Conservation (phyloP, 331 rosid species). For the Erythrophleum ivorense region DNA sequence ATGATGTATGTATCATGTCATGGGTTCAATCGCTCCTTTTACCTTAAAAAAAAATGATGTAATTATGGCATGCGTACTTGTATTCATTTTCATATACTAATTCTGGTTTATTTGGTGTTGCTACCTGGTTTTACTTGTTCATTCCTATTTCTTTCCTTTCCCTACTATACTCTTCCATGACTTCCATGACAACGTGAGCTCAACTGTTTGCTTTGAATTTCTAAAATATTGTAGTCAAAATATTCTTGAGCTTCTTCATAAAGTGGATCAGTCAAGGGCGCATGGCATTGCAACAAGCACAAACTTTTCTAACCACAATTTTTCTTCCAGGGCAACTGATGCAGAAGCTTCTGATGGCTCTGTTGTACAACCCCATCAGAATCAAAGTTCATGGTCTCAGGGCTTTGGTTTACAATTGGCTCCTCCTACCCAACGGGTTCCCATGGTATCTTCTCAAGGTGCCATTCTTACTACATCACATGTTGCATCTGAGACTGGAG, state of each 20-base stretch:
- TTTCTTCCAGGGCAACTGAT: slow-evolving; percentile 77
- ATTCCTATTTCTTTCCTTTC: slow-evolving; percentile 24
- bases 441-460: slow-evolving; percentile 64
- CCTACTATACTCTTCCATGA: slow-evolving; percentile 25
- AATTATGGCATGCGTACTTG: not conserved
- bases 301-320: slow-evolving; percentile 76
- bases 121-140: slow-evolving; percentile 28
- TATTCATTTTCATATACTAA: slow-evolving; percentile 19
- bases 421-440: slow-evolving; percentile 86
- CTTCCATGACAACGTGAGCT: slow-evolving; percentile 36
- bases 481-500: slow-evolving; percentile 59
- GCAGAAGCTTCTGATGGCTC: slow-evolving; percentile 88
- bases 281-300: slow-evolving; percentile 68
- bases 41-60: not conserved
- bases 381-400: slow-evolving; percentile 74
- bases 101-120: slow-evolving; percentile 25
- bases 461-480: slow-evolving; percentile 44
- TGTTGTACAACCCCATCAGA: slow-evolving; percentile 64
- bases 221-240: slow-evolving; percentile 82
- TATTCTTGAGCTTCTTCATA: slow-evolving; percentile 98
- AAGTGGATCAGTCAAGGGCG: slow-evolving; percentile 96
- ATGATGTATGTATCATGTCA: not conserved
- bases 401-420: slow-evolving; percentile 96
- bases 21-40: not conserved
- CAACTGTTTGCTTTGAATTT: slow-evolving; percentile 49